Evolutionary conservation across 148 eudicot genomes (phyloP), one percentile per base, ranked within the genome.

Genomic region (Silene conica): DNA sequence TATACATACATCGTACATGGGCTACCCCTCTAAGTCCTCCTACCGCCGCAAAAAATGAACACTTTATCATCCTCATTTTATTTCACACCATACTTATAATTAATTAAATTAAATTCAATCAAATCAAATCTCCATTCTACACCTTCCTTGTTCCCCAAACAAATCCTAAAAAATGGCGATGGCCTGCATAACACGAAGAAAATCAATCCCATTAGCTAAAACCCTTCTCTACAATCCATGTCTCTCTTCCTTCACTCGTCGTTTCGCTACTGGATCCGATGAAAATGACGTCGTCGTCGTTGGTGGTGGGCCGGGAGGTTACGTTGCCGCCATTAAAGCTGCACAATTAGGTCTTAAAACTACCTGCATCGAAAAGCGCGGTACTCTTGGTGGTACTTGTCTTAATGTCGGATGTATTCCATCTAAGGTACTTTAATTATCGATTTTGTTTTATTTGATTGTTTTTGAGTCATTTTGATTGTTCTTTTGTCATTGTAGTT

Each of bases 351-450:
- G 98, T 1, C 86, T 93, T 26, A 93, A 91, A 79, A 91, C 98
- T 5, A 91, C 98, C 20, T 93, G 97, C 74, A 93, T 93, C 62
- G 98, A 93, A 86, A 93, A 91, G 83, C 90, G 97, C 22, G 98
- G 97, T 2, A 18, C 92, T 28, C 95, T 93, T 65, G 97, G 98
- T 8, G 97, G 98, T 64, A 93, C 98, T 55, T 91, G 98, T 69
- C 95, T 93, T 55, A 93, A 93, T 82, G 98, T 93, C 34, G 98
- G 97, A 3, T 93, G 98, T 52, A 93, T 91, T 67, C 98, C 98
- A 54, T 93, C 98, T 66, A 93, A 93, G 98, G 98, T 93, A 70
- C 45, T 74, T 2, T 6, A 43, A 9, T 28, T 5, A 13, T 25
- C 34, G 1, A 6, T 31, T 31, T 31, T 31, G 1, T 67, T 28